Percentiles rank a stretch among this genome's conserved stretches.
These are phyloP conservation scores for Lithohypha guttulata DNA, from an alignment of 2,329 filamentous ascomycete species.

Conservation along the genomic window DNA sequence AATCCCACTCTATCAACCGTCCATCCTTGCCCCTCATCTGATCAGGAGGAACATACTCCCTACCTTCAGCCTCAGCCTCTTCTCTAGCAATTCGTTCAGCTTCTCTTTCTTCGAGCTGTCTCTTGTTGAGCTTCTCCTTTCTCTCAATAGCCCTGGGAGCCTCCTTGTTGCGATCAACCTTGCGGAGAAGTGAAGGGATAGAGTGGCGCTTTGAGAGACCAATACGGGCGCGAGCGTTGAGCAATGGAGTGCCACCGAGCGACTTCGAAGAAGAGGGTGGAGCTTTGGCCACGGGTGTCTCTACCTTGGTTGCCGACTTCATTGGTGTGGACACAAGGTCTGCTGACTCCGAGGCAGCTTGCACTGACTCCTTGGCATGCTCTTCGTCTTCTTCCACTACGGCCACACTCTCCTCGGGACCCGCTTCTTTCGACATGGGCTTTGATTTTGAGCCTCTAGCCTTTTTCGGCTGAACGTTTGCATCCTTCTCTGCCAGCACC, in stretches of 20 bases:
- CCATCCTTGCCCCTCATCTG: slow-evolving; percentile 19
- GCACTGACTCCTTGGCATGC: background rate
- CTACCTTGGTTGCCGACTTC: slow-evolving; percentile 3
- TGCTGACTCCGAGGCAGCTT: no score
- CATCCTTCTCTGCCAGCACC: slow-evolving; percentile 13
- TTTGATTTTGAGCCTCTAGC: background rate
- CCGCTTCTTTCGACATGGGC: no score
- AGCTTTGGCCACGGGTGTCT: no score
- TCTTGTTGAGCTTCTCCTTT: slow-evolving; percentile 19
- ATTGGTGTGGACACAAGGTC: background rate
- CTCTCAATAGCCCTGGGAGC: slow-evolving; percentile 17
- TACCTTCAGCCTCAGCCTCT: slow-evolving; percentile 11
- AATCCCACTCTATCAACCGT: slow-evolving; percentile 21
- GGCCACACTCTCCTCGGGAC: background rate
- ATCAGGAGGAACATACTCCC: slow-evolving; percentile 14
- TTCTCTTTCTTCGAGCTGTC: slow-evolving; percentile 10
- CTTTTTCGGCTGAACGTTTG: slow-evolving; percentile 7
- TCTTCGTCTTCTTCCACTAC: background rate
- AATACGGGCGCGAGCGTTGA: slow-evolving; percentile 15
- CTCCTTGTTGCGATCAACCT: slow-evolving; percentile 19
- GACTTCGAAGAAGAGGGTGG: no score
- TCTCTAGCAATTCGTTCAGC: slow-evolving; percentile 12
- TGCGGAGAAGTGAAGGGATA: slow-evolving; percentile 21
- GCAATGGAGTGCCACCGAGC: no score
- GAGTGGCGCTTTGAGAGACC: slow-evolving; percentile 19